Percentiles rank a stretch among this genome's conserved stretches.
phyloP scores from a whole-genome alignment of 129 eudicot genomes.

The Arctium minus region DNA sequence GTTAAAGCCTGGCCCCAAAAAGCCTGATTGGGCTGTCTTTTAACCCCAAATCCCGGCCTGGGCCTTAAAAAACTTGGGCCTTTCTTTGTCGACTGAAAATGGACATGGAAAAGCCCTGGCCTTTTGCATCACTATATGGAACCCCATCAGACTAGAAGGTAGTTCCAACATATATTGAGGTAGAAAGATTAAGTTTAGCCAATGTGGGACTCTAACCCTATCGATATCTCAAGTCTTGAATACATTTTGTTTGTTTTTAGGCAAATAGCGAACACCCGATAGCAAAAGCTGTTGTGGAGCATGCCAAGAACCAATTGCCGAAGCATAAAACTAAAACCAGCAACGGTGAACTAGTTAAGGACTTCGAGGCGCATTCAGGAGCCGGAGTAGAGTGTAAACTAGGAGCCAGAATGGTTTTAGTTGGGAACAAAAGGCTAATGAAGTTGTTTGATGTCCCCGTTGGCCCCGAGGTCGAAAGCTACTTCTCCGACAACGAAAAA shows the following conservation, averaged over 20 bases:
- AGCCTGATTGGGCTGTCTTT: too few species aligned
- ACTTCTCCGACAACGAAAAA: constrained; percentile 61
- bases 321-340: constrained; percentile 39
- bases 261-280: constrained; percentile 96
- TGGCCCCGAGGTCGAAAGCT: constrained; percentile 51
- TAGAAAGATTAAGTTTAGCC: too few species aligned
- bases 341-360: constrained; percentile 41
- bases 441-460: constrained; percentile 46
- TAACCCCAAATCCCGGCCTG: too few species aligned
- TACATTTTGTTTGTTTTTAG: constrained; percentile 30
- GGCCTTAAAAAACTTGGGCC: too few species aligned
- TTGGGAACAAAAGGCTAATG: constrained; percentile 91
- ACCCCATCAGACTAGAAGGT: too few species aligned
- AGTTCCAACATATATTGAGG: too few species aligned
- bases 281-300: constrained; percentile 83
- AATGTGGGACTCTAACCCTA: too few species aligned
- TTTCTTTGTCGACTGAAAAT: too few species aligned
- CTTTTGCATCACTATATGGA: too few species aligned
- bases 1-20: too few species aligned
- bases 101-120: too few species aligned
- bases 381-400: constrained; percentile 92
- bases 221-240: not conserved
- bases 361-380: constrained; percentile 91
- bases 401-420: constrained; percentile 49
- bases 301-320: constrained; percentile 56